A percentile compares a stretch with the other conserved stretches of the same genome.
Evolutionary conservation across 2,329 filamentous ascomycete genomes (phyloP).

Genomic region (Ramularia collo-cygni): DNA sequence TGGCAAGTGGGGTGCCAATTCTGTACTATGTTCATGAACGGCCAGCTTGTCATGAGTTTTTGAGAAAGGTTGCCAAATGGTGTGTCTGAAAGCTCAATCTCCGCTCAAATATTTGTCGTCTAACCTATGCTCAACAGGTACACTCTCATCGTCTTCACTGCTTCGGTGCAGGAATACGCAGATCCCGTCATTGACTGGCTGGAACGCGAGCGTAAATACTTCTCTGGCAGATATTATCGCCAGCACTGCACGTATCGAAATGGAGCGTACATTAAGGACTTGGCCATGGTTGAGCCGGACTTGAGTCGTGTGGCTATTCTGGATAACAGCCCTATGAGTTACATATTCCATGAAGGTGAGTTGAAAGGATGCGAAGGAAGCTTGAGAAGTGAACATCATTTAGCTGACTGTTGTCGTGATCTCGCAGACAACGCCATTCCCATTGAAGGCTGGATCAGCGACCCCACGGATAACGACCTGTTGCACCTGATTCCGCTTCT

Average conservation of each 20-base stretch:
- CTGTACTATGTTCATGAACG: slow-evolving; percentile 98
- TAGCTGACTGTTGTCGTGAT: slow-evolving; percentile 5
- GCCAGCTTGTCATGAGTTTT: slow-evolving; percentile 91
- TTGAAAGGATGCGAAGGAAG: slow-evolving; percentile 2
- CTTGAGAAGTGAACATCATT: slow-evolving; percentile 1
- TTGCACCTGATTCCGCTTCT: slow-evolving; percentile 87
- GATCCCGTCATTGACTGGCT: slow-evolving; percentile 99
- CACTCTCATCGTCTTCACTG: slow-evolving; percentile 93
- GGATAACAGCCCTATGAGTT: slow-evolving; percentile 96
- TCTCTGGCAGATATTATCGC: slow-evolving; percentile 85
- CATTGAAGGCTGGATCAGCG: slow-evolving; percentile 98
- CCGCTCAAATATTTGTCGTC: too few species aligned
- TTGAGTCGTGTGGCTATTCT: slow-evolving; percentile 97
- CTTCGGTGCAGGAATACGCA: slow-evolving; percentile 95
- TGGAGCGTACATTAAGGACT: slow-evolving; percentile 95
- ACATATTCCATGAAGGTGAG: slow-evolving; percentile 95
- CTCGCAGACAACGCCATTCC: slow-evolving; percentile 89
- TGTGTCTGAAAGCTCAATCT: too few species aligned
- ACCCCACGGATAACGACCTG: slow-evolving; percentile 93
- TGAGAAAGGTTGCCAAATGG: slow-evolving; percentile 92
- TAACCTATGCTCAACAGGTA: slow-evolving; percentile 41
- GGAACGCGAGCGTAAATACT: slow-evolving; percentile 93
- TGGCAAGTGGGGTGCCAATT: slow-evolving; percentile 69
- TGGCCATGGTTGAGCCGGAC: slow-evolving; percentile 92
- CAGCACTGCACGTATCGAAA: slow-evolving; percentile 96